These are phyloP conservation scores for Ustilago shanxiensis DNA, from an alignment of 1,284 basidiomycete genomes.

Conservation along the genomic window DNA sequence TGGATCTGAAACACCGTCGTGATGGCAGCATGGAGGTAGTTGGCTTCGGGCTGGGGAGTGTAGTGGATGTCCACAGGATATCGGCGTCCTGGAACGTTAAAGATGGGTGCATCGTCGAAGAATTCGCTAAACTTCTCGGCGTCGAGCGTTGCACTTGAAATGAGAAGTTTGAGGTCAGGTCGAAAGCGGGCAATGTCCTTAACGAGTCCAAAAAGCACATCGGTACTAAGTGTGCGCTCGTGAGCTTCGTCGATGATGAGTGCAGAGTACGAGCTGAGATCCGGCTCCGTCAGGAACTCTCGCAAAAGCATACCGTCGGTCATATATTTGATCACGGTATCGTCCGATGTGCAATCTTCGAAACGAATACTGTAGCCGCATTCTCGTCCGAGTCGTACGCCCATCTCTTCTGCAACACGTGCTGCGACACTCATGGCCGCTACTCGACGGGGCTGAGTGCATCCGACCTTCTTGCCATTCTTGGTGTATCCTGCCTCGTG, in stretches of 20 bases:
- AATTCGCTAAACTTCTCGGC: constrained; percentile 69
- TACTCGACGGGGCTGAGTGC: constrained; percentile 97
- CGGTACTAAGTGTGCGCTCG: constrained; percentile 68
- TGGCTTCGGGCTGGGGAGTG: constrained; percentile 73
- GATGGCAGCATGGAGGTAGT: constrained; percentile 97
- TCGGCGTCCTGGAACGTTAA: constrained; percentile 87
- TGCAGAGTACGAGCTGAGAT: constrained; percentile 63
- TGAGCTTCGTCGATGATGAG: constrained; percentile 70
- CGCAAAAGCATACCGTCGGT: constrained; percentile 70
- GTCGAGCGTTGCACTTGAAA: constrained; percentile 67
- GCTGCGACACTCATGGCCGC: constrained; percentile 99
- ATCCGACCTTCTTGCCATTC: constrained; percentile 87
- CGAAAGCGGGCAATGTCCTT: constrained; percentile 69
- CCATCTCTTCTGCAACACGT: constrained; percentile 98
- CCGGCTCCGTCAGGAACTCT: constrained; percentile 68
- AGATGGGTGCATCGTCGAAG: constrained; percentile 69
- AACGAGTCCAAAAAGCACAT: constrained; percentile 68
- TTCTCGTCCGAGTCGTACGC: constrained; percentile 93
- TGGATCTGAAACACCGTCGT: constrained; percentile 99
- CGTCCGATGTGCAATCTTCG: constrained; percentile 98
- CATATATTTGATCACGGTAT: constrained; percentile 69
- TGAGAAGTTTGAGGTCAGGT: constrained; percentile 67
- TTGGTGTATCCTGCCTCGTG: constrained; percentile 96
- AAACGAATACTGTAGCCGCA: constrained; percentile 97
- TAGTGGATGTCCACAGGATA: constrained; percentile 98